These are phyloP conservation scores for Rhodomyrtus psidioides DNA, from an alignment of 441 rosid genomes.

Conservation along the genomic window DNA sequence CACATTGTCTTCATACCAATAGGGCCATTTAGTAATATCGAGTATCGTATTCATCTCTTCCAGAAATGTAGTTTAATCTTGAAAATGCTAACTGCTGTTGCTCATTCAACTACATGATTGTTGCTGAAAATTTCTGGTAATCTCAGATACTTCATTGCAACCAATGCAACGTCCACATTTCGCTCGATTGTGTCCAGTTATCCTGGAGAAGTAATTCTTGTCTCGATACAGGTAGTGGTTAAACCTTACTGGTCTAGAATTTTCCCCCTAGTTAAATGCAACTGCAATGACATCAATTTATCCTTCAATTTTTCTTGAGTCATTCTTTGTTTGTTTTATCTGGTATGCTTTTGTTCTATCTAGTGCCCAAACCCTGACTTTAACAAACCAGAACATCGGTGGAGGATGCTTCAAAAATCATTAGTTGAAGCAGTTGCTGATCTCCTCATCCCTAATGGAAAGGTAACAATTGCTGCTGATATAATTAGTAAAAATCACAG, in stretches of 20 bases:
- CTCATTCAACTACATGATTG: neutral
- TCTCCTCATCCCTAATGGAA: slow-evolving; percentile 49
- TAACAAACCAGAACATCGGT: slow-evolving; percentile 50
- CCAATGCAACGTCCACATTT: slow-evolving; percentile 61
- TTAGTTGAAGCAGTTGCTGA: slow-evolving; percentile 57
- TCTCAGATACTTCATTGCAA: slow-evolving; percentile 47
- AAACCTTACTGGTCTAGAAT: neutral
- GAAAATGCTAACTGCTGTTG: neutral
- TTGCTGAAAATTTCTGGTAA: neutral
- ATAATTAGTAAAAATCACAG: neutral
- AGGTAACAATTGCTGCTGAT: slow-evolving; percentile 23
- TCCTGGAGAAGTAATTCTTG: slow-evolving; percentile 53
- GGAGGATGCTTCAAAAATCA: slow-evolving; percentile 69
- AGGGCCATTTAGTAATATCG: neutral
- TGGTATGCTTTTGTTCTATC: neutral
- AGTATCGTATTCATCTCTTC: neutral
- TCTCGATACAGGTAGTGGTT: slow-evolving; percentile 47
- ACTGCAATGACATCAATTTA: neutral
- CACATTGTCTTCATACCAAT: neutral
- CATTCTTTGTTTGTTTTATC: neutral
- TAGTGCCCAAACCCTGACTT: slow-evolving; percentile 84
- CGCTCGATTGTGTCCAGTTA: slow-evolving; percentile 51
- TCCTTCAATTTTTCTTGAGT: neutral
- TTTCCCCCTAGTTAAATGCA: neutral
- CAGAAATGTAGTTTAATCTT: neutral